Conservation (phyloP, 176 grass and related monocot genomes). For the Cenchrus fungigraminus region DNA sequence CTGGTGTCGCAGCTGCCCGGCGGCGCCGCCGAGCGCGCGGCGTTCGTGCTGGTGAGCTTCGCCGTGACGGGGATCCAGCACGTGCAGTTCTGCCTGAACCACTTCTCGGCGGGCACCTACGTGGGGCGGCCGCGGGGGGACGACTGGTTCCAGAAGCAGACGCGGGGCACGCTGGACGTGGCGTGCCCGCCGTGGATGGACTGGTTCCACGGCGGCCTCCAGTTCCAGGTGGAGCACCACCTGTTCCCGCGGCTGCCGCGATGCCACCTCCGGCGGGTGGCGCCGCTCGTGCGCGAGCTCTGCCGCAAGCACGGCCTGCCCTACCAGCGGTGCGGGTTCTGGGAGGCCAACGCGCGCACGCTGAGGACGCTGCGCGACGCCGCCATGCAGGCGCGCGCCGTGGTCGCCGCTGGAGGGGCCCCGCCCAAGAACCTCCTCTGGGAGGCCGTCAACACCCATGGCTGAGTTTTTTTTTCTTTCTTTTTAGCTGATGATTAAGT, state of each 20-base stretch:
- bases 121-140: conserved; percentile 71
- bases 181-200: conserved; percentile 89
- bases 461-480: background rate
- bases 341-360: conserved; percentile 70
- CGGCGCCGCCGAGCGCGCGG: conserved; percentile 49
- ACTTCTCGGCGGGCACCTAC: conserved; percentile 79
- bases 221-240: conserved; percentile 96
- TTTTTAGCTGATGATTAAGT: background rate
- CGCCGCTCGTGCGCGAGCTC: conserved; percentile 68
- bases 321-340: conserved; percentile 62
- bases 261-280: conserved; percentile 62
- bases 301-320: conserved; percentile 85
- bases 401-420: conserved; percentile 4
- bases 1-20: conserved; percentile 74
- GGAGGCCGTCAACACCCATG: conserved; percentile 90
- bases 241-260: conserved; percentile 84
- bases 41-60: conserved; percentile 73
- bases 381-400: conserved; percentile 69
- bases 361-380: conserved; percentile 61
- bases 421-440: conserved; percentile 69
- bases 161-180: conserved; percentile 68
- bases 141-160: conserved; percentile 98
- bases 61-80: conserved; percentile 80
- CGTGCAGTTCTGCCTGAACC: conserved; percentile 89
- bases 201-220: conserved; percentile 93